Evolutionary conservation across 2,329 filamentous ascomycete species (phyloP).

Genomic region (Sclerotinia nivalis): DNA sequence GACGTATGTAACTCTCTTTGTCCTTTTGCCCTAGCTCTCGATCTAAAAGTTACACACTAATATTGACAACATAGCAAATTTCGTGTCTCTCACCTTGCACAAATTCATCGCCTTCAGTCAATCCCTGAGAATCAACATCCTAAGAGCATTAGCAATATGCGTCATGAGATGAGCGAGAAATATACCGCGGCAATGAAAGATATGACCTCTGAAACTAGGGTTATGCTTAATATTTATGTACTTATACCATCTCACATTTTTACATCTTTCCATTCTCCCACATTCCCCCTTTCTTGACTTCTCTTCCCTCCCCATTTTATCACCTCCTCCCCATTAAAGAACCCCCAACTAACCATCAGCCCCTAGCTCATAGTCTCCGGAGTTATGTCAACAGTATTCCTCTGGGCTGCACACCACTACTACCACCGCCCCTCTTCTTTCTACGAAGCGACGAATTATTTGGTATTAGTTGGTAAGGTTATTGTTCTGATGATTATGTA

Average conservation of each 20-base stretch:
- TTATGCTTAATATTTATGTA: constrained; percentile 13
- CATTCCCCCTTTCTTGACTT: not conserved
- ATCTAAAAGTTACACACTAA: not conserved
- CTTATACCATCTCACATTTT: not conserved
- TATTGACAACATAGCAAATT: not conserved
- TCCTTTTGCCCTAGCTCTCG: not conserved
- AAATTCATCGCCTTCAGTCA: not conserved
- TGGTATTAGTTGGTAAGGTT: not conserved
- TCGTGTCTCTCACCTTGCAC: not conserved
- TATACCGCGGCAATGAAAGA: not conserved
- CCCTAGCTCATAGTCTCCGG: not conserved
- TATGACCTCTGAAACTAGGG: not conserved
- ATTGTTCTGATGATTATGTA: not conserved
- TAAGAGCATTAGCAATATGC: not conserved
- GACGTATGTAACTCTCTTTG: not conserved
- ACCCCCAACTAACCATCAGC: not conserved
- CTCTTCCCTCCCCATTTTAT: not conserved
- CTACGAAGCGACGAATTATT: not conserved
- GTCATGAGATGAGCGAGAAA: not conserved
- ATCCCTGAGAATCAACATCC: not conserved
- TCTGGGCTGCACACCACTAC: not conserved
- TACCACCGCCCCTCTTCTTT: not conserved
- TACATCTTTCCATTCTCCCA: not conserved
- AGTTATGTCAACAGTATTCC: not conserved
- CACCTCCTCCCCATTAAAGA: not conserved